Evolutionary conservation across 192 early-diverging fungal genomes (phyloP), one percentile per base, ranked within the genome.

Genomic region (Linnemannia schmuckeri): DNA sequence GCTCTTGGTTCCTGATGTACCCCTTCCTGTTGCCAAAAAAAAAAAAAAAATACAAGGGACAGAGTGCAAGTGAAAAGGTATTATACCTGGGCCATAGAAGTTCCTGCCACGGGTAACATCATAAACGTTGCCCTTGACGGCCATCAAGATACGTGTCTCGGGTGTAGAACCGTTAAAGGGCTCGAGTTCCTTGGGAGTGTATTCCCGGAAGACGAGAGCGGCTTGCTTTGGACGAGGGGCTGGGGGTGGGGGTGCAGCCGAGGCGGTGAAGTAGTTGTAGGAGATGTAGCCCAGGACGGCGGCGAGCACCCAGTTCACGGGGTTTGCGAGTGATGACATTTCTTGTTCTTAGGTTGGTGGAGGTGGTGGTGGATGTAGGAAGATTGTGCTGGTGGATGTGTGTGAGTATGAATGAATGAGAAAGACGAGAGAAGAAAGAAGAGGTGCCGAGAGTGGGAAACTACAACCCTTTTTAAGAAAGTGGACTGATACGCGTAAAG

Each of bases 21-120:
- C 30, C 44, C 42, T 46, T 46, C 71, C 13, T 44, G 22, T 27
- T 27, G 2, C 18, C 20, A 49, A 79, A n/a, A 18, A 69, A 77
- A 47, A 9, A 20, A 47, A 55, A 27, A 44, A 79, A 79, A 47
- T 47, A 41, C 10, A 70, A 42, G 6, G 8, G 71, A 55, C 2
- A 18, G 66, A n/a, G 24, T 20, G 13, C 38, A 24, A 30, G 24
- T 66, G 30, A 27, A 33, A 44, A 12, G 13, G 44, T 57, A 38
- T 35, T 27, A 70, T 89, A 95, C 95, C 95, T 44, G 98, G 98
- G 0, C 98, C 98, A 85, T 99, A 99, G 88, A 99, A 98, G 44
- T 90, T 91, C 38, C 93, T 90, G 37, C 96, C 96, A 37, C 89
- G 83, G 4, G 95, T 93, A 41, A 99, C 98, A 85, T 99, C 97